Conservation (phyloP, 1,139 yeast species). For the Zygoascus meyerae region DNA sequence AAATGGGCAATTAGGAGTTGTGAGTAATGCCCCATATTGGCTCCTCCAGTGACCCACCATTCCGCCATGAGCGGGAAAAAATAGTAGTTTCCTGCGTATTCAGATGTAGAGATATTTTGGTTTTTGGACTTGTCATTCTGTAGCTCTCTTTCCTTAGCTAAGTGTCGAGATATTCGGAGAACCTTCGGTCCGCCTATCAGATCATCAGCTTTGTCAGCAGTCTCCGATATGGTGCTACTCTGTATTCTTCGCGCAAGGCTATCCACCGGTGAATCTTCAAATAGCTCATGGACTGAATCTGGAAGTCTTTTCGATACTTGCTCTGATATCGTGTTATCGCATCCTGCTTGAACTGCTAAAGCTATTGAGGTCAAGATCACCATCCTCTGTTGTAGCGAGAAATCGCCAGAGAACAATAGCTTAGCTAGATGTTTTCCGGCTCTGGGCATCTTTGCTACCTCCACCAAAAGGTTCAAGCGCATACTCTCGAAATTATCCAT, state of each 20-base stretch:
- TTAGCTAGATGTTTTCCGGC: conserved; percentile 39
- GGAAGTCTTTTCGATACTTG: conserved; percentile 47
- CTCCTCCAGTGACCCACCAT: conserved; percentile 43
- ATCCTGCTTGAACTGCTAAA: conserved; percentile 47
- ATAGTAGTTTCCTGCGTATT: conserved; percentile 40
- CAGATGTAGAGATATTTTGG: conserved; percentile 22
- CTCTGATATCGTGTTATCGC: conserved; percentile 32
- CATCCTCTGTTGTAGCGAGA: conserved; percentile 58
- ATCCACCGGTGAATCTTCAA: conserved; percentile 14
- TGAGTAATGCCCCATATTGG: conserved; percentile 47
- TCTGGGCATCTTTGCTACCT: conserved; percentile 45
- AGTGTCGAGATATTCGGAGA: conserved; percentile 44
- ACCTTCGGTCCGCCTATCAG: conserved; percentile 44
- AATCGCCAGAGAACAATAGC: conserved; percentile 53
- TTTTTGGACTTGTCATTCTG: conserved; percentile 18
- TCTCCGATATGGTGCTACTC: conserved; percentile 29
- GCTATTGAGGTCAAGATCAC: conserved; percentile 50
- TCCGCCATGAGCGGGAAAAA: conserved; percentile 53
- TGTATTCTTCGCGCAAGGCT: conserved; percentile 18
- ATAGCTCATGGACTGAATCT: conserved; percentile 6
- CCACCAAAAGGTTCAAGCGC: conserved; percentile 46
- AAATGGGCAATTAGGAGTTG: conserved; percentile 53
- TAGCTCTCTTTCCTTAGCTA: conserved; percentile 28
- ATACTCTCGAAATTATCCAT: conserved; percentile 46
- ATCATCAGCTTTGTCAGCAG: conserved; percentile 41